These are phyloP conservation scores for Inonotus obliquus DNA, from an alignment of 1,284 basidiomycete species.

Conservation along the genomic window DNA sequence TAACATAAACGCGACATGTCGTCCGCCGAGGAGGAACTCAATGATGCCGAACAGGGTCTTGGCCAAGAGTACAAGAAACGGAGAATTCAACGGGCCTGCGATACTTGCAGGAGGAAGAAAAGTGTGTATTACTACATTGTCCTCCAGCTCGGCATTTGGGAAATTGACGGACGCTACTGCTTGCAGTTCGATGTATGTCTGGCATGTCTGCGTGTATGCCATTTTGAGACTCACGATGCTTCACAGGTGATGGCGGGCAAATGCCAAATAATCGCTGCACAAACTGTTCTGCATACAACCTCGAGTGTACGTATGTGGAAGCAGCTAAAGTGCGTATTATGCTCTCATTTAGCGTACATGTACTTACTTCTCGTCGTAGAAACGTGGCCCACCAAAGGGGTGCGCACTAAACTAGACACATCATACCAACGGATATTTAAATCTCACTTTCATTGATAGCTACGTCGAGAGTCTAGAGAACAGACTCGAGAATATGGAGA, in stretches of 20 bases:
- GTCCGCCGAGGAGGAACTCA: slow-evolving; percentile 43
- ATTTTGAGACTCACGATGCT: background rate
- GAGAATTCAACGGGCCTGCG: slow-evolving; percentile 69
- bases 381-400: slow-evolving; percentile 84
- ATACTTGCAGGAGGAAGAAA: slow-evolving; percentile 72
- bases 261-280: slow-evolving; percentile 70
- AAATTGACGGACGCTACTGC: slow-evolving; percentile 12
- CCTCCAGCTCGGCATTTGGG: background rate
- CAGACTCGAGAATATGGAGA: slow-evolving; percentile 68
- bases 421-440: slow-evolving; percentile 22
- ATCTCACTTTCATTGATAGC: slow-evolving; percentile 30
- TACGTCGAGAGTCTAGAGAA: slow-evolving; percentile 73
- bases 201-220: background rate
- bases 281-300: slow-evolving; percentile 69
- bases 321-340: slow-evolving; percentile 55
- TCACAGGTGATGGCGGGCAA: slow-evolving; percentile 53
- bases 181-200: slow-evolving; percentile 38
- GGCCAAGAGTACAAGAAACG: slow-evolving; percentile 51
- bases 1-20: slow-evolving; percentile 31
- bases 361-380: slow-evolving; percentile 37
- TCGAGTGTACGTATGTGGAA: slow-evolving; percentile 76
- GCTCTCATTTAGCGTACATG: background rate
- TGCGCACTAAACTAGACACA: slow-evolving; percentile 32
- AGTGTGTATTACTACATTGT: slow-evolving; percentile 36
- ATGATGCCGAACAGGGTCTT: slow-evolving; percentile 28